Evolutionary conservation across 352 stramenopile species (phyloP).

Genomic region (Globisporangium spinosum): DNA sequence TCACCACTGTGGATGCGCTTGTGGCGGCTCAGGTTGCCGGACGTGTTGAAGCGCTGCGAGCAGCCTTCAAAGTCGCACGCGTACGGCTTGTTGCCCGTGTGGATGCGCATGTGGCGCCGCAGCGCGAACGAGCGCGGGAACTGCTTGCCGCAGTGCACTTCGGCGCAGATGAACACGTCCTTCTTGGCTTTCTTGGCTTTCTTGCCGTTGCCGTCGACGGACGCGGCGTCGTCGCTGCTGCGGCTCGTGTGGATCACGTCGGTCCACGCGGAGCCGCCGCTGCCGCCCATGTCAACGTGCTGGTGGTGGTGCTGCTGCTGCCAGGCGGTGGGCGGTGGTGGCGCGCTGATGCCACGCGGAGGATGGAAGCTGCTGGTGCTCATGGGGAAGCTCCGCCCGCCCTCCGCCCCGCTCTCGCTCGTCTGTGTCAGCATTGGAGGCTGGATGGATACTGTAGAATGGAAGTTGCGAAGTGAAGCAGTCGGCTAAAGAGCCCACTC

Average conservation of each 20-base stretch:
- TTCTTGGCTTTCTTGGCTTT: conserved; percentile 50
- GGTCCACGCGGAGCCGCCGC: conserved; percentile 4
- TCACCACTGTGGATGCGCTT: conserved; percentile 87
- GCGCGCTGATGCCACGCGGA: not conserved
- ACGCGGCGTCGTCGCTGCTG: not conserved
- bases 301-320: conserved; percentile 8
- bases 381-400: not conserved
- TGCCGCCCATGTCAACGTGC: conserved; percentile 4
- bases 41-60: conserved; percentile 82
- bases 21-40: conserved; percentile 82
- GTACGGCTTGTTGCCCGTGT: conserved; percentile 83
- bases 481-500: not conserved
- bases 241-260: not conserved
- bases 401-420: conserved; percentile 3
- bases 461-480: conserved; percentile 6
- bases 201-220: conserved; percentile 4
- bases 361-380: not conserved
- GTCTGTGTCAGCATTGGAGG: conserved; percentile 7
- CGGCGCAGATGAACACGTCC: conserved; percentile 63
- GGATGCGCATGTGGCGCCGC: conserved; percentile 79
- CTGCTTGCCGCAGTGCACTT: conserved; percentile 80
- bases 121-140: conserved; percentile 84
- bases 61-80: conserved; percentile 75
- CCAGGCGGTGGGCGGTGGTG: not conserved
- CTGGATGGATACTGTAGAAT: conserved; percentile 3